Percentiles rank a stretch among this genome's conserved stretches.
Evolutionary conservation across 768 basidiomycete species (phyloP).

Genomic region (Grammothele lineata): DNA sequence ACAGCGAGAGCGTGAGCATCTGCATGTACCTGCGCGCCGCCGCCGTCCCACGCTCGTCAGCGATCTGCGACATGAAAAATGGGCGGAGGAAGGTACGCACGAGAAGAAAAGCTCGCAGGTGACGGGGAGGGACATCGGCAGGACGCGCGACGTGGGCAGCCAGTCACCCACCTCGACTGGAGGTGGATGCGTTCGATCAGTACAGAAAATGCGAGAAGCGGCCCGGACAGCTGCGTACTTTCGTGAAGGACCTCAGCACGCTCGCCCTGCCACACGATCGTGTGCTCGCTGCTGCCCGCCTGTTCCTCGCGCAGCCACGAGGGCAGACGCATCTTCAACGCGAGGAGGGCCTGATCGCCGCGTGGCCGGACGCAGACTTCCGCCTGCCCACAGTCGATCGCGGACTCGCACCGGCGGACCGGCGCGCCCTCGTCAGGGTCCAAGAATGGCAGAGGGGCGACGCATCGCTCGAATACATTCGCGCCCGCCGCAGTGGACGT

Average conservation of each 20-base stretch:
- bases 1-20: conserved; percentile 72
- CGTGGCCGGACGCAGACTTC: conserved; percentile 53
- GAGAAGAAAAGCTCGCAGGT: conserved; percentile 40
- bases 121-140: conserved; percentile 38
- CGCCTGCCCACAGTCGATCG: conserved; percentile 32
- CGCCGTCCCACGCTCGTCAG: too few relatives aligned
- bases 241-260: conserved; percentile 59
- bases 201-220: not conserved
- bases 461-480: conserved; percentile 35
- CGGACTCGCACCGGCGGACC: conserved; percentile 37
- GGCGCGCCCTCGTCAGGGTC: conserved; percentile 4
- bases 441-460: conserved; percentile 56
- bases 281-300: conserved; percentile 17
- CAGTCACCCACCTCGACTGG: conserved; percentile 51
- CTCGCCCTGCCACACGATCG: conserved; percentile 75
- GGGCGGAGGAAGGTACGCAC: conserved; percentile 43
- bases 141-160: conserved; percentile 38
- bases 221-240: conserved; percentile 37
- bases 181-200: not conserved
- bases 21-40: conserved; percentile 49
- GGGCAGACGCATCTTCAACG: conserved; percentile 42
- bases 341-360: conserved; percentile 46
- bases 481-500: too few relatives aligned
- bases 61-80: not conserved
- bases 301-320: conserved; percentile 1